Evolutionary conservation across 2,329 filamentous ascomycete species (phyloP).

Genomic region (Colletotrichum eremochloae): DNA sequence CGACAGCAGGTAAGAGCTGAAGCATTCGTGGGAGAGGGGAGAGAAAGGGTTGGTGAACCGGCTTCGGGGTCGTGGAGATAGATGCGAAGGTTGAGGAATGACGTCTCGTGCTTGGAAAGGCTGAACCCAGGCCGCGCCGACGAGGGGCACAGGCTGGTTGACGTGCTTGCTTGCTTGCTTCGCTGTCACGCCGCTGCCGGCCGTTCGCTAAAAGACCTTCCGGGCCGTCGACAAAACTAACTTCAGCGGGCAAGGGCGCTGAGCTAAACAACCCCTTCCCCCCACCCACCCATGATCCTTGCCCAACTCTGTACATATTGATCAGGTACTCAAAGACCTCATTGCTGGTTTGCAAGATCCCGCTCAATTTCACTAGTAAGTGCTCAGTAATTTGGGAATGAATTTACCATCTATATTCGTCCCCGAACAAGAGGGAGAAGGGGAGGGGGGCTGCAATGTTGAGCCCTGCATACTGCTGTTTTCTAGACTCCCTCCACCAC

Average conservation of each 20-base stretch:
- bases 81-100: slow-evolving; percentile 38
- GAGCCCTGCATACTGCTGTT: not conserved
- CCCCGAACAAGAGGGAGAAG: not conserved
- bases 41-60: not conserved
- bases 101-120: slow-evolving; percentile 42
- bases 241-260: not conserved
- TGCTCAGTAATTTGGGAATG: too few relatives aligned
- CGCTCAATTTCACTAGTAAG: not conserved
- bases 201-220: not conserved
- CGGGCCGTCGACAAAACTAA: not conserved
- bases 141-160: slow-evolving; percentile 22
- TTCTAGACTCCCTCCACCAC: not conserved
- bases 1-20: slow-evolving; percentile 9
- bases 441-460: not conserved
- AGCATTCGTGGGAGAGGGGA: not conserved
- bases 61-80: slow-evolving; percentile 2
- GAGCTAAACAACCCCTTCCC: not conserved
- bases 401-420: too few relatives aligned
- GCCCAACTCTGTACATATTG: not conserved
- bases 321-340: not conserved
- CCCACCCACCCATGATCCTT: not conserved
- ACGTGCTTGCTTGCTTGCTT: not conserved
- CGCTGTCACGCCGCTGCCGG: slow-evolving; percentile 7
- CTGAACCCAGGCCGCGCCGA: not conserved
- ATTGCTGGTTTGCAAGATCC: not conserved